Evolutionary conservation across 345 rosid species (phyloP), one percentile per base, ranked within the genome.

Genomic region (Cardamine resedifolia): DNA sequence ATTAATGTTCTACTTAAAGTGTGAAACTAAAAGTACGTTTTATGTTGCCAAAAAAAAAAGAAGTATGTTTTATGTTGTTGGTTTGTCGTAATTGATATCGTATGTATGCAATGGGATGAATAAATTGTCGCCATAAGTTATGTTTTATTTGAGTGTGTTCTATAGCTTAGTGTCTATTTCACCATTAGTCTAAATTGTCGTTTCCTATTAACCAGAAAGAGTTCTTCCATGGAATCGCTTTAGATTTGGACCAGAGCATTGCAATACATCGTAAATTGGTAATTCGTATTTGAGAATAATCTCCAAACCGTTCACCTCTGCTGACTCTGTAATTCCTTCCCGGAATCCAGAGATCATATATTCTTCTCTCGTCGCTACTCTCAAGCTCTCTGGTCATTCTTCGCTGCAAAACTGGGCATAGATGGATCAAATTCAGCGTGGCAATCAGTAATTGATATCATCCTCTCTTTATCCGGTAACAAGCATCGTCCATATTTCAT

Each of bases 81-180:
- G 62, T 59, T 67, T 59, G 16, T 38, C 36, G 24, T 45, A 44
- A n/a, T 30, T 16, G 64, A 5, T 64, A 64, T 65, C 24, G 27
- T 48, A 20, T 64, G 66, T 65, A 30, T 20, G 20, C 31, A 43
- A 10, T 52, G 41, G 26, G 56, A 73, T 65, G 49, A 73, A 33
- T 36, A 65, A 73, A 12, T n/a, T 73, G 59, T 65, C 24, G 23
- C 21, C 19, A 57, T 57, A 56, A 64, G 50, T 45, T 33, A 45
- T 64, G 71, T 55, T 41, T 73, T 55, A 30, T 33, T 44, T 44
- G 39, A 64, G 83, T 85, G 12, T 28, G 68, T 58, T 1, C 34
- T n/a, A n/a, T 31, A 31, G 34, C 6, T 28, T 28, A 28, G 31
- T 28, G 31, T 28, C 16, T n/a, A 11, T 23, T 10, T 23, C 47